Percentiles rank a stretch among this genome's conserved stretches.
These are phyloP conservation scores for Aureobasidium sp. DNA, from an alignment of 2,329 filamentous ascomycete genomes.

Conservation along the genomic window DNA sequence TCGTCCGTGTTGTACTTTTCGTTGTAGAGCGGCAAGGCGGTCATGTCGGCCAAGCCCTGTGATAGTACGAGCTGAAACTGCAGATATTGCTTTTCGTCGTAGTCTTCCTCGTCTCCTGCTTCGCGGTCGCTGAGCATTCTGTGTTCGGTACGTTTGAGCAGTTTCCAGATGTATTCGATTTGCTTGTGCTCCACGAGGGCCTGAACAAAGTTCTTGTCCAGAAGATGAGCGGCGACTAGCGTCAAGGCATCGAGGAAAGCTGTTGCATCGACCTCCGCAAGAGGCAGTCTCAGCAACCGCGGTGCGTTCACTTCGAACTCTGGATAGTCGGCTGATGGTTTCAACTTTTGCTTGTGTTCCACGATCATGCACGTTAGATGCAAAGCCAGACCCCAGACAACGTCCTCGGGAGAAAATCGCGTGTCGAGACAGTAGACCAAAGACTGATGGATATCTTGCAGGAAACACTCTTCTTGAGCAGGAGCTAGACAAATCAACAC, in stretches of 20 bases:
- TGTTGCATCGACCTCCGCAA: slow-evolving; percentile 15
- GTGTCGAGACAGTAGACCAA: slow-evolving; percentile 13
- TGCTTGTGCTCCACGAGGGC: background rate
- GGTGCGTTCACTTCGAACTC: background rate
- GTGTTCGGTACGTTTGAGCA: slow-evolving; percentile 12
- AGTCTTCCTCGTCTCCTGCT: background rate
- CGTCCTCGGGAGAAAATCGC: background rate
- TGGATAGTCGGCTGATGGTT: background rate
- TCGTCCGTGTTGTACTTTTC: background rate
- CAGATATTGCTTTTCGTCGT: slow-evolving; percentile 13
- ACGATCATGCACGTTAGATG: slow-evolving; percentile 9
- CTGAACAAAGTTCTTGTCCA: slow-evolving; percentile 13
- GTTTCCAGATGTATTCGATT: slow-evolving; percentile 14
- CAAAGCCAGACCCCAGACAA: slow-evolving; percentile 2
- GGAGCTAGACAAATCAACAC: background rate
- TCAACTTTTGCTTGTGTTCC: slow-evolving; percentile 5
- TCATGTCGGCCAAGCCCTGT: slow-evolving; percentile 12
- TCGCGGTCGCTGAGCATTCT: slow-evolving; percentile 7
- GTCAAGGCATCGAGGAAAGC: slow-evolving; percentile 17
- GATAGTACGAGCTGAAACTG: slow-evolving; percentile 11
- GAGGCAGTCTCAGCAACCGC: slow-evolving; percentile 6
- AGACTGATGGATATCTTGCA: slow-evolving; percentile 15
- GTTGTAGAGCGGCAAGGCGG: slow-evolving; percentile 8
- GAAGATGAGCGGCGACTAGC: slow-evolving; percentile 13
- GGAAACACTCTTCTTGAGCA: slow-evolving; percentile 14